A percentile compares a stretch with the other conserved stretches of the same genome.
These are phyloP conservation scores for Fagopyrum esculentum DNA, from an alignment of 148 eudicot species.

Conservation along the genomic window DNA sequence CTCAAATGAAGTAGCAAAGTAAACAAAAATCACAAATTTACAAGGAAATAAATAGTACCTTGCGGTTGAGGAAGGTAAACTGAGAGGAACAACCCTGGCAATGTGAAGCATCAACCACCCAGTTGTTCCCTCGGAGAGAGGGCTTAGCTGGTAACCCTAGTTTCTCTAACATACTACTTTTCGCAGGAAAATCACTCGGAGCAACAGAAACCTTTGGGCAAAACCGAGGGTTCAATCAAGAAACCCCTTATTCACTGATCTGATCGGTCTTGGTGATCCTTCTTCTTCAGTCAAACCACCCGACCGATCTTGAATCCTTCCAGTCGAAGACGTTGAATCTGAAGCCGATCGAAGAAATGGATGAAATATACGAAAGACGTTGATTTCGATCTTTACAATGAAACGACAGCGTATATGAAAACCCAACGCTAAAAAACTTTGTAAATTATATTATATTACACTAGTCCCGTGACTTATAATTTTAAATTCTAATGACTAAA, in stretches of 20 bases:
- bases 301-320: background rate
- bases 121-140: constrained; percentile 62
- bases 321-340: background rate
- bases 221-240: background rate
- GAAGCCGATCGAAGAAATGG: background rate
- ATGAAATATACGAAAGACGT: background rate
- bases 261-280: background rate
- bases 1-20: background rate
- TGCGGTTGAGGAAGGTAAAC: constrained; percentile 90
- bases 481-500: no score
- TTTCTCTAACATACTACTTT: constrained; percentile 36
- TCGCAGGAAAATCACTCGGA: constrained; percentile 1
- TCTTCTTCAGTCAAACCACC: background rate
- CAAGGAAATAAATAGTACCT: constrained; percentile 33
- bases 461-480: no score
- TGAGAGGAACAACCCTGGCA: constrained; percentile 79
- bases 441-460: no score
- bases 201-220: background rate
- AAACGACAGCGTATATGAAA: background rate
- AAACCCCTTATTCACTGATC: background rate
- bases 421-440: background rate
- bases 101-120: constrained; percentile 82
- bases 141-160: constrained; percentile 81
- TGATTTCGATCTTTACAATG: background rate
- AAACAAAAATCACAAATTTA: constrained; percentile 5